Evolutionary conservation across 78 protist species (phyloP).

Genomic region (Dictyostelium purpureum): DNA sequence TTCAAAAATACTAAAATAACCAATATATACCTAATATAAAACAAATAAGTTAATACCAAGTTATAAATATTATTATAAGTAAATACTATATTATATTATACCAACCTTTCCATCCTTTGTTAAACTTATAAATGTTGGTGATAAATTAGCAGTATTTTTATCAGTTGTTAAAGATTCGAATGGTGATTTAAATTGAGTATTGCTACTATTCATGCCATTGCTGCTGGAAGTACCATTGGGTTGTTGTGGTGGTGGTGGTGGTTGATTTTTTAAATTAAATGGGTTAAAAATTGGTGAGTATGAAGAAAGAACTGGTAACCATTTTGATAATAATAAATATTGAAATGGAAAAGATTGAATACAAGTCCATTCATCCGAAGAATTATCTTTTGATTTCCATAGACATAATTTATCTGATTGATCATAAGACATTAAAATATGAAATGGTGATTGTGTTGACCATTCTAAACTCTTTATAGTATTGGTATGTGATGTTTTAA

Average conservation of each 20-base stretch:
- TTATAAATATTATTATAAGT: neutral
- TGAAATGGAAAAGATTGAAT: slow-evolving; percentile 1
- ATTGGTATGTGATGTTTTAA: slow-evolving; percentile 17
- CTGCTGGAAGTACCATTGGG: neutral
- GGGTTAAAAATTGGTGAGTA: slow-evolving; percentile 40
- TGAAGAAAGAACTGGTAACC: neutral
- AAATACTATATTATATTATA: neutral
- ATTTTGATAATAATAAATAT: slow-evolving; percentile 28
- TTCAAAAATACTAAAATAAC: slow-evolving; percentile 29
- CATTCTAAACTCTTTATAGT: slow-evolving; percentile 48
- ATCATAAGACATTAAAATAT: slow-evolving; percentile 23
- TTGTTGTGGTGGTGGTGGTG: neutral
- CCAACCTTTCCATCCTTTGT: slow-evolving; percentile 68
- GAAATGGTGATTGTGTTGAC: slow-evolving; percentile 32
- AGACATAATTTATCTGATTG: slow-evolving; percentile 23
- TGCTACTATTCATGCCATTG: neutral
- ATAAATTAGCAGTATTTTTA: neutral
- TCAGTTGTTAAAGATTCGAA: slow-evolving; percentile 11
- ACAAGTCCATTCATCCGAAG: slow-evolving; percentile 43
- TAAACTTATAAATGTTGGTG: slow-evolving; percentile 40
- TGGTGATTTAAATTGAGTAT: neutral
- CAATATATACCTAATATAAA: slow-evolving; percentile 19
- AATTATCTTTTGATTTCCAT: slow-evolving; percentile 26
- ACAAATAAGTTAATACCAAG: neutral
- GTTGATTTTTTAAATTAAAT: neutral